Percentiles rank a stretch among this genome's conserved stretches.
Evolutionary conservation across 108 stramenopile genomes (phyloP).

Genomic region (Phaeodactylum tricornutum): DNA sequence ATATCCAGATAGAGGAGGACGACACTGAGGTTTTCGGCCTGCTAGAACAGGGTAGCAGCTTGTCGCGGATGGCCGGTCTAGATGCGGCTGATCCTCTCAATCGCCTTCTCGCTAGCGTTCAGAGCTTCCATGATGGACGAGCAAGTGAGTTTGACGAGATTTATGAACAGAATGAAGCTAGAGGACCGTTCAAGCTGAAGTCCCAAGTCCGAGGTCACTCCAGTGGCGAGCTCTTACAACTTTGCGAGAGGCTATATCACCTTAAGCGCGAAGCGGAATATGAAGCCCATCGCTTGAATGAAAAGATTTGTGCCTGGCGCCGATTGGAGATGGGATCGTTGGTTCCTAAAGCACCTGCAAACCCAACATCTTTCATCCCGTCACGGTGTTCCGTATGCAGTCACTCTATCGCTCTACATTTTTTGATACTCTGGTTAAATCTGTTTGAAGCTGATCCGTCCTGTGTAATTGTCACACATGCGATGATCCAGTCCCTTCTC

Average conservation of each 20-base stretch:
- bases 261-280: constrained; percentile 65
- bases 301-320: constrained; percentile 66
- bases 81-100: constrained; percentile 29
- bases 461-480: constrained; percentile 17
- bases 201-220: no score
- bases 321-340: constrained; percentile 44
- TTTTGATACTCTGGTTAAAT: constrained; percentile 28
- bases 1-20: constrained; percentile 27
- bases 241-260: constrained; percentile 38
- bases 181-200: neutral
- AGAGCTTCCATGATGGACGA: no score
- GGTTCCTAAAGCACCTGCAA: constrained; percentile 2
- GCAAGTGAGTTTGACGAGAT: neutral
- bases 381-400: constrained; percentile 58
- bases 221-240: constrained; percentile 19
- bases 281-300: constrained; percentile 50
- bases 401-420: constrained; percentile 22
- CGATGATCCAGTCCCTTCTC: constrained; percentile 28
- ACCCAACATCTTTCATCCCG: constrained; percentile 21
- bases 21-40: constrained; percentile 31
- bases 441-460: constrained; percentile 34
- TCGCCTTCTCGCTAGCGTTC: constrained; percentile 29
- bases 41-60: constrained; percentile 17
- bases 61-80: neutral
- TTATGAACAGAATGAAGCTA: neutral